Conservation (phyloP, 148 eudicot species). For the Amaranthus cruentus region DNA sequence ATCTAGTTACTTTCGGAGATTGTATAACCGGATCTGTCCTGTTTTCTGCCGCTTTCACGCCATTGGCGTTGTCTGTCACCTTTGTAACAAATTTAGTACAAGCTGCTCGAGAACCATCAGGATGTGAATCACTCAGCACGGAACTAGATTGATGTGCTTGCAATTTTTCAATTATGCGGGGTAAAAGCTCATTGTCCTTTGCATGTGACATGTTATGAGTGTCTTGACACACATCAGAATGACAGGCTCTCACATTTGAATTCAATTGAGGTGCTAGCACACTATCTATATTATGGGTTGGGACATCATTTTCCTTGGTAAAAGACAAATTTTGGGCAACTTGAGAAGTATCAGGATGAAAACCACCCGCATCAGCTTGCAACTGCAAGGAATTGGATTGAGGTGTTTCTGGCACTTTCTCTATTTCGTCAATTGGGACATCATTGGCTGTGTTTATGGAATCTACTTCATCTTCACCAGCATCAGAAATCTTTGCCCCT, state of each 20-base stretch:
- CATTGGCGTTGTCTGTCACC: slow-evolving; percentile 14
- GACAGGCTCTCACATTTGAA: too few relatives aligned
- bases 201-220: background rate
- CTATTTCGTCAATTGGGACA: slow-evolving; percentile 23
- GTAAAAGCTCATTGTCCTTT: slow-evolving; percentile 3
- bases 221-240: too few relatives aligned
- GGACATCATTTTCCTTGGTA: too few relatives aligned
- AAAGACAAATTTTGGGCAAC: slow-evolving; percentile 12
- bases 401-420: slow-evolving; percentile 2
- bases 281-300: too few relatives aligned
- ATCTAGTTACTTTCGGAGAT: background rate
- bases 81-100: background rate
- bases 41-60: slow-evolving; percentile 6
- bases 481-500: slow-evolving; percentile 32
- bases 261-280: too few relatives aligned
- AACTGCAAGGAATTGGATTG: background rate
- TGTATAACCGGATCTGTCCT: background rate
- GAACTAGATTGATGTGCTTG: slow-evolving; percentile 40
- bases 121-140: slow-evolving; percentile 48
- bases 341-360: slow-evolving; percentile 35
- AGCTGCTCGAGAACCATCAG: slow-evolving; percentile 17
- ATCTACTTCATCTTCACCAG: too few relatives aligned
- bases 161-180: slow-evolving; percentile 25
- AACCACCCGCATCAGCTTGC: slow-evolving; percentile 23
- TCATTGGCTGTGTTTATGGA: too few relatives aligned